A percentile compares a stretch with the other conserved stretches of the same genome.
Evolutionary conservation across 768 basidiomycete species (phyloP).

Genomic region (Leucogyrophana mollusca): DNA sequence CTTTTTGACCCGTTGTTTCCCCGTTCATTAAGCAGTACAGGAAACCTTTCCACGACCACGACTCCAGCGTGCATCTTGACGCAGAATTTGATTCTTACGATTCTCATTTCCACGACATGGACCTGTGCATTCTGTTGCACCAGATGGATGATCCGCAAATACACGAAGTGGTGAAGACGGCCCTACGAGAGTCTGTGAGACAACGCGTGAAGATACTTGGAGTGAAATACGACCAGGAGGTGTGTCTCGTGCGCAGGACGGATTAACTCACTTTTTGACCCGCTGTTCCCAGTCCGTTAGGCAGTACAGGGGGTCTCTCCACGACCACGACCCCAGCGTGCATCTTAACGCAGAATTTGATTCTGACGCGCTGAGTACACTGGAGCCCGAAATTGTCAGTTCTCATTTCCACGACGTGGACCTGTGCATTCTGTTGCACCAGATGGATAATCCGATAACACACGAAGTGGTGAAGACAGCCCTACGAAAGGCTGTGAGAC

Average conservation of each 20-base stretch:
- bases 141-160: constrained; percentile 62
- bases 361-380: constrained; percentile 41
- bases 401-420: constrained; percentile 80
- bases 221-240: constrained; percentile 78
- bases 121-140: constrained; percentile 73
- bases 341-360: constrained; percentile 45
- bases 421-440: constrained; percentile 71
- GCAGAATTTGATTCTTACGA: constrained; percentile 37
- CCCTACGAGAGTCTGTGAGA: constrained; percentile 73
- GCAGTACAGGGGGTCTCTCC: constrained; percentile 60
- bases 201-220: constrained; percentile 78
- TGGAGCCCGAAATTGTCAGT: constrained; percentile 66
- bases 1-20: background rate
- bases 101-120: constrained; percentile 76
- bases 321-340: constrained; percentile 64
- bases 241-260: constrained; percentile 23
- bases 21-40: constrained; percentile 70
- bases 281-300: constrained; percentile 57
- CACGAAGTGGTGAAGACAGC: constrained; percentile 81
- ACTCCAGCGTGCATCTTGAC: constrained; percentile 56
- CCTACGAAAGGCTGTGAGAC: constrained; percentile 73
- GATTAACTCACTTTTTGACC: background rate
- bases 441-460: constrained; percentile 59
- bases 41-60: constrained; percentile 66
- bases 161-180: constrained; percentile 77